A percentile compares a stretch with the other conserved stretches of the same genome.
phyloP scores from a whole-genome alignment of 768 basidiomycete genomes.

The Leucocoprinus sp. region DNA sequence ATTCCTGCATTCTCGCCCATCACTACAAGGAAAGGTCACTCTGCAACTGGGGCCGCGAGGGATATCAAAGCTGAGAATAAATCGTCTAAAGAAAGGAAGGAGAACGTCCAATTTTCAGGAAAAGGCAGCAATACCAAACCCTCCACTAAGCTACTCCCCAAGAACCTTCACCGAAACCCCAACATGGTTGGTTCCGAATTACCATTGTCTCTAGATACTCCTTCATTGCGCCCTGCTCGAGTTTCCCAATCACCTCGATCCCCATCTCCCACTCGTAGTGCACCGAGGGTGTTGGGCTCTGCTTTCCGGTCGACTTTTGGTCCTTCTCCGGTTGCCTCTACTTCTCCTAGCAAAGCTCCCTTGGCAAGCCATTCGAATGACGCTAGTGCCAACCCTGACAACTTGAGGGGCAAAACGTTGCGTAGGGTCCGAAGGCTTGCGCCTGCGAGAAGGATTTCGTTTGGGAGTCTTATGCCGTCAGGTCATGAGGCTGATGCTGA shows the following conservation, averaged over 20 bases:
- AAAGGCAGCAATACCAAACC: conserved; percentile 9
- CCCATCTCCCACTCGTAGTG: conserved; percentile 8
- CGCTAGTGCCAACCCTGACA: conserved; percentile 13
- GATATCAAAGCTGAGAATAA: conserved; percentile 13
- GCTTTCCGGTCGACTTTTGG: conserved; percentile 1
- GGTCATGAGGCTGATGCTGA: conserved; percentile 30
- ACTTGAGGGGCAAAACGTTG: conserved; percentile 34
- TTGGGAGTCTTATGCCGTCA: conserved; percentile 40
- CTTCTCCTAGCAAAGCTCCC: conserved; percentile 7
- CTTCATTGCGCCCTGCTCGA: conserved; percentile 7
- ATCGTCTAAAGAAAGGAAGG: conserved; percentile 11
- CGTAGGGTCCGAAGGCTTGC: conserved; percentile 41
- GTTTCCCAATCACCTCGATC: not conserved
- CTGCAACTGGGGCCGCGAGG: no score
- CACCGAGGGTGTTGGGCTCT: not conserved
- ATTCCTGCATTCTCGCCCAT: conserved; percentile 14
- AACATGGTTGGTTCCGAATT: conserved; percentile 64
- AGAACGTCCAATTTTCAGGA: conserved; percentile 3
- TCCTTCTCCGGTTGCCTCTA: conserved; percentile 11
- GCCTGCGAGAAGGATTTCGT: conserved; percentile 56
- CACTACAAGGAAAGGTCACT: conserved; percentile 14
- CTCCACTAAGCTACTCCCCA: conserved; percentile 25
- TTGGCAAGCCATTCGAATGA: conserved; percentile 10
- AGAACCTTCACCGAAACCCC: conserved; percentile 51
- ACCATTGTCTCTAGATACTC: conserved; percentile 25